A percentile compares a stretch with the other conserved stretches of the same genome.
These are phyloP conservation scores for Beta vulgaris DNA, from an alignment of 148 eudicot genomes.

Conservation along the genomic window DNA sequence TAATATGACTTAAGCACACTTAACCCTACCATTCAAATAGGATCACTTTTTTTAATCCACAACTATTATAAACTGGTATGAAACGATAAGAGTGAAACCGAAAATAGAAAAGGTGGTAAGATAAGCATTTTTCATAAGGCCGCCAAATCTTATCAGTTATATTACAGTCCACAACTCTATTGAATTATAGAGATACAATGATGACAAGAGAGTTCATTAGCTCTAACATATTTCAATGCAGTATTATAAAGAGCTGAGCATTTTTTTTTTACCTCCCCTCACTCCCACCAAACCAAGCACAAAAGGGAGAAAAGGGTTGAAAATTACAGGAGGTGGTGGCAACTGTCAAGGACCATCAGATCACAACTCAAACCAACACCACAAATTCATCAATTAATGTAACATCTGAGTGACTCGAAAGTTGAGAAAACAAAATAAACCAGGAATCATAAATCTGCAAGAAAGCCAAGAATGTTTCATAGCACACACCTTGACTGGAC, in stretches of 20 bases:
- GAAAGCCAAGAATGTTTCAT: neutral
- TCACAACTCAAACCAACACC: neutral
- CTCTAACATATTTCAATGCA: neutral
- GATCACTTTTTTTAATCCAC: neutral
- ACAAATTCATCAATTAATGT: neutral
- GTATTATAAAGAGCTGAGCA: neutral
- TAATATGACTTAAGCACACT: neutral
- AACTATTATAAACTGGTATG: neutral
- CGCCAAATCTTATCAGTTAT: neutral
- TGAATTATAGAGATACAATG: neutral
- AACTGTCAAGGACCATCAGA: neutral
- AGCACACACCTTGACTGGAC: conserved; percentile 44
- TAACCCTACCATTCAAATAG: neutral
- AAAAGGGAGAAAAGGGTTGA: neutral
- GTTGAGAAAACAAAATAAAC: neutral
- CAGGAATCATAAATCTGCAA: neutral
- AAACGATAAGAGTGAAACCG: no score
- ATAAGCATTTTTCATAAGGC: neutral
- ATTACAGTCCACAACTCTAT: neutral
- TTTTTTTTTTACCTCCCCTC: neutral
- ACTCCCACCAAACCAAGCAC: neutral
- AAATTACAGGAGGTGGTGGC: neutral
- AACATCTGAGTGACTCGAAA: neutral
- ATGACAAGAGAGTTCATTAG: neutral
- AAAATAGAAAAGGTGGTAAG: neutral